A percentile compares a stretch with the other conserved stretches of the same genome.
Evolutionary conservation across 2,329 filamentous ascomycete species (phyloP).

Genomic region (Colletotrichum cereale): DNA sequence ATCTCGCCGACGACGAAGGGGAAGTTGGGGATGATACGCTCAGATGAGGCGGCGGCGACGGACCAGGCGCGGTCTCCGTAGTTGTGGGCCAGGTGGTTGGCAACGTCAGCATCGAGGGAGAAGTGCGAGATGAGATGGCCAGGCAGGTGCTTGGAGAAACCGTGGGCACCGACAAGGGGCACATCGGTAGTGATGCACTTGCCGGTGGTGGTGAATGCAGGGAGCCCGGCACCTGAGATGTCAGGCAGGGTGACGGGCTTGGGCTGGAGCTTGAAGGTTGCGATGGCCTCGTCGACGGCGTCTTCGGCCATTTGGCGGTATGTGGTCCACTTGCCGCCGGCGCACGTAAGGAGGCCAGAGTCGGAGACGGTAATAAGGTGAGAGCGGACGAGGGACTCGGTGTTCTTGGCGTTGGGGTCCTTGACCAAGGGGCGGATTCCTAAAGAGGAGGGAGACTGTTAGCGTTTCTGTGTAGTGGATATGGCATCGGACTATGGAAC

Average conservation of each 20-base stretch:
- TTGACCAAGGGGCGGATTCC: conserved; percentile 82
- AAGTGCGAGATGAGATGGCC: conserved; percentile 51
- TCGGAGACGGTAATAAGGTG: conserved; percentile 82
- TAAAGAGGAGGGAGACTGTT: conserved; percentile 35
- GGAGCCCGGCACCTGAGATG: conserved; percentile 72
- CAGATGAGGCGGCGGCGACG: conserved; percentile 65
- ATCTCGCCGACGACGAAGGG: conserved; percentile 82
- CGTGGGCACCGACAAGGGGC: conserved; percentile 81
- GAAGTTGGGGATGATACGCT: conserved; percentile 73
- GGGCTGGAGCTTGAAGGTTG: conserved; percentile 71
- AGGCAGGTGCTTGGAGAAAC: conserved; percentile 61
- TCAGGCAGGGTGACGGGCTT: conserved; percentile 67
- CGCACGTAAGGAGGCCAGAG: conserved; percentile 83
- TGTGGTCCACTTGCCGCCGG: conserved; percentile 89
- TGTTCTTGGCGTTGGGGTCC: conserved; percentile 85
- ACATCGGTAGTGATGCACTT: conserved; percentile 81
- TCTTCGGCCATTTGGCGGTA: conserved; percentile 92
- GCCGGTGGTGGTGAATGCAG: conserved; percentile 69
- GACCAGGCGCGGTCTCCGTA: conserved; percentile 75
- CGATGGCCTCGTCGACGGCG: conserved; percentile 82
- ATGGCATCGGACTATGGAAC: neutral
- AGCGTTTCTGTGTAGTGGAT: neutral
- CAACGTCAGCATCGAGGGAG: conserved; percentile 55
- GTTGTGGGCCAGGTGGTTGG: conserved; percentile 55
- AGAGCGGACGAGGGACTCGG: conserved; percentile 85